Percentiles rank a stretch among this genome's conserved stretches.
phyloP scores from a whole-genome alignment of 2,329 filamentous ascomycete genomes.

The Coleophoma cylindrospora region DNA sequence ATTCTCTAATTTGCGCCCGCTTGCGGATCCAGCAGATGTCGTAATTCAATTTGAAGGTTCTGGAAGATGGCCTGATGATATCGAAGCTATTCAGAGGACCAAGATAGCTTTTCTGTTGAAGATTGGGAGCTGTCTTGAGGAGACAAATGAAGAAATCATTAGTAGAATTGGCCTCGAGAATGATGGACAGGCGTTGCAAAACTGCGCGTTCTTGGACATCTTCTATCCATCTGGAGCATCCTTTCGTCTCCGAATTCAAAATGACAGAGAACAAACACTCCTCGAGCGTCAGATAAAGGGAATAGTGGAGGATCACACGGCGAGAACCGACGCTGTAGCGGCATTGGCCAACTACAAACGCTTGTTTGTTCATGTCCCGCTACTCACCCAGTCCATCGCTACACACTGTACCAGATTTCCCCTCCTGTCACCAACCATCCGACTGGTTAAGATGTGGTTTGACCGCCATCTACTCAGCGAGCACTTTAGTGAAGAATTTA shows the following conservation, averaged over 20 bases:
- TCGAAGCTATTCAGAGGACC: slow-evolving; percentile 85
- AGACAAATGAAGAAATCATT: slow-evolving; percentile 52
- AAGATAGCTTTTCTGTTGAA: slow-evolving; percentile 83
- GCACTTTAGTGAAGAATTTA: slow-evolving; percentile 73
- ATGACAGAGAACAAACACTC: slow-evolving; percentile 79
- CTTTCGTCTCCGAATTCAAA: slow-evolving; percentile 84
- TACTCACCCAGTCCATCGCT: slow-evolving; percentile 76
- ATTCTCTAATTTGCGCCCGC: slow-evolving; percentile 30
- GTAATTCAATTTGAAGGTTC: slow-evolving; percentile 92
- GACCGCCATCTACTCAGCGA: slow-evolving; percentile 70
- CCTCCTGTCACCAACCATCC: slow-evolving; percentile 74
- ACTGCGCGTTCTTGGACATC: slow-evolving; percentile 79
- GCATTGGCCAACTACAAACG: slow-evolving; percentile 69
- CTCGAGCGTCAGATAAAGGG: slow-evolving; percentile 76
- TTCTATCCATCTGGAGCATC: slow-evolving; percentile 64
- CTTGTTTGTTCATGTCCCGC: slow-evolving; percentile 65
- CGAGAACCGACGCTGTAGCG: slow-evolving; percentile 63
- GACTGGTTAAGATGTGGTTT: slow-evolving; percentile 88
- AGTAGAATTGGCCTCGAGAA: slow-evolving; percentile 81
- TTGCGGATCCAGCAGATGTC: slow-evolving; percentile 63
- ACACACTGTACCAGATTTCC: slow-evolving; percentile 77
- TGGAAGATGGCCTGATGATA: slow-evolving; percentile 86
- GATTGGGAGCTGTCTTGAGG: slow-evolving; percentile 59
- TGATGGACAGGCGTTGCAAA: slow-evolving; percentile 59
- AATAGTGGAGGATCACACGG: slow-evolving; percentile 58